phyloP scores from a whole-genome alignment of 2,329 filamentous ascomycete species.

The Boeremia exigua region DNA sequence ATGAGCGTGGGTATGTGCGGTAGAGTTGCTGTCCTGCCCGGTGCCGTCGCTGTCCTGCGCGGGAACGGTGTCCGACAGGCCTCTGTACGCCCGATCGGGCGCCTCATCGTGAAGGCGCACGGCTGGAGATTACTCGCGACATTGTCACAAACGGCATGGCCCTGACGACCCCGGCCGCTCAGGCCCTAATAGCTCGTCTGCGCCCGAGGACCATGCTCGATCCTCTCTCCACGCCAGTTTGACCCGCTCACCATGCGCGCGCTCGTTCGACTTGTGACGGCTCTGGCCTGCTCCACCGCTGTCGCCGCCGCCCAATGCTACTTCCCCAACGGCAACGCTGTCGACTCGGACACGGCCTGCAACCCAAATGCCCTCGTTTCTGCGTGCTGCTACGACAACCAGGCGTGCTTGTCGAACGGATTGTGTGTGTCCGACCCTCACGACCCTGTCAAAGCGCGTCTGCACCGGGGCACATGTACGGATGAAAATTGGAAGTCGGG shows the following conservation, averaged over 20 bases:
- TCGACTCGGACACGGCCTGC: slow-evolving; percentile 23
- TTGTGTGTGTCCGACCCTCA: slow-evolving; percentile 37
- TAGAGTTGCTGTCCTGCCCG: too few relatives aligned
- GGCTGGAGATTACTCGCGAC: slow-evolving; percentile 6
- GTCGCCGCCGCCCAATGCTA: slow-evolving; percentile 20
- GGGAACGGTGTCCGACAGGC: too few relatives aligned
- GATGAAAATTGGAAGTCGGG: slow-evolving; percentile 33
- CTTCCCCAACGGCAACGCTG: slow-evolving; percentile 23
- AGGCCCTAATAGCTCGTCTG: neutral
- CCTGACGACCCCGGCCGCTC: neutral
- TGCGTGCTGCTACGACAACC: slow-evolving; percentile 34
- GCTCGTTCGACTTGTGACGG: neutral
- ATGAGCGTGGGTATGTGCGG: too few relatives aligned
- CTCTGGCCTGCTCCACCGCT: slow-evolving; percentile 4
- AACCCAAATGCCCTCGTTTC: slow-evolving; percentile 28
- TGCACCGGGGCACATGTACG: slow-evolving; percentile 37
- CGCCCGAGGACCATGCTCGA: neutral
- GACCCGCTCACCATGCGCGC: neutral
- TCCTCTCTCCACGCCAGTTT: slow-evolving; percentile 1
- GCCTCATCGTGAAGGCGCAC: neutral
- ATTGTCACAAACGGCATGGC: slow-evolving; percentile 10
- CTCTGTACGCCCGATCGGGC: too few relatives aligned
- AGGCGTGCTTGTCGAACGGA: slow-evolving; percentile 41
- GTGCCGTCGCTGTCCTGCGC: neutral
- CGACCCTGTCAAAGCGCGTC: slow-evolving; percentile 22